Conservation (phyloP, 1,284 basidiomycete genomes). For the Grifola frondosa region DNA sequence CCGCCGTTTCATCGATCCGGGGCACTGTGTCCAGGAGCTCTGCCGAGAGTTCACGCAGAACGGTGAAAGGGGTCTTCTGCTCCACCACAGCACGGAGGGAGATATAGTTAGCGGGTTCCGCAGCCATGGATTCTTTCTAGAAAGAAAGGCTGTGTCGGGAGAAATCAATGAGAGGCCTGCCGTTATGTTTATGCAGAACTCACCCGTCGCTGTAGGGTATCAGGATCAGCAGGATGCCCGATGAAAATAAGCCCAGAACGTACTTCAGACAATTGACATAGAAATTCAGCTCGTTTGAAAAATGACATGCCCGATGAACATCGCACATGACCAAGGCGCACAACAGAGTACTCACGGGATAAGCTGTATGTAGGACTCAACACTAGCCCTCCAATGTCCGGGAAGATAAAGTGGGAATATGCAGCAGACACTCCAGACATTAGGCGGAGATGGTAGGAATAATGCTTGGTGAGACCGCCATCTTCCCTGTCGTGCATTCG, state of each 20-base stretch:
- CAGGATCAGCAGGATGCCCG: no score
- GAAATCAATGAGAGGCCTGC: no score
- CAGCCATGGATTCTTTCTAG: conserved; percentile 11
- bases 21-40: no score
- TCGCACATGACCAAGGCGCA: no score
- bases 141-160: conserved; percentile 14
- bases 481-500: conserved; percentile 8
- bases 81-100: conserved; percentile 9
- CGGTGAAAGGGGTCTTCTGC: conserved; percentile 5
- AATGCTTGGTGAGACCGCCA: conserved; percentile 13
- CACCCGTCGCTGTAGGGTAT: no score
- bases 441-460: conserved; percentile 13
- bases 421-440: conserved; percentile 13
- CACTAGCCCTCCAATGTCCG: conserved; percentile 11
- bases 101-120: conserved; percentile 14
- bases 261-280: no score
- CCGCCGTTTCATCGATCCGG: no score
- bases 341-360: conserved; percentile 17
- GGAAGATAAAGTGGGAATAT: conserved; percentile 15
- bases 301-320: no score
- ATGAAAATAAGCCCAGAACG: no score
- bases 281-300: no score
- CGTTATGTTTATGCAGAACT: no score
- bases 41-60: conserved; percentile 6
- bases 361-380: conserved; percentile 14